phyloP scores from a whole-genome alignment of 2,329 filamentous ascomycete genomes.

The Hypoxylon sp. region DNA sequence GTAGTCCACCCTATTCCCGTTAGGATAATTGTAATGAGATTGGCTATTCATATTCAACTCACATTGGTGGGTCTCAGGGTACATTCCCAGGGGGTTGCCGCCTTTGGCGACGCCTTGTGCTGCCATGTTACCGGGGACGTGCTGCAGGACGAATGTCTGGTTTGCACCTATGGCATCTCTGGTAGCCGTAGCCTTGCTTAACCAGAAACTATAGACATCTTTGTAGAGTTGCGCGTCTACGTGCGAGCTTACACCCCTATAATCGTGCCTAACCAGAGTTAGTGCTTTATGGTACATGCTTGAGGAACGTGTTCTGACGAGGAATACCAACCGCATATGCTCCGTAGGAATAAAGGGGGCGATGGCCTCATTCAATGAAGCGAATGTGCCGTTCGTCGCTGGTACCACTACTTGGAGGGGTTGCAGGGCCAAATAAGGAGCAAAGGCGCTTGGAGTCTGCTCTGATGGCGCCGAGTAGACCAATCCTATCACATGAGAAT shows the following conservation, averaged over 20 bases:
- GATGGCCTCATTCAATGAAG: not conserved
- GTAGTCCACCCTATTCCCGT: conserved; percentile 41
- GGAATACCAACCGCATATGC: not conserved
- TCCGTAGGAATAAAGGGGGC: conserved; percentile 7
- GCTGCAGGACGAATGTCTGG: conserved; percentile 43
- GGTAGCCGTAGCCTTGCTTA: conserved; percentile 28
- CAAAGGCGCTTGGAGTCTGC: conserved; percentile 39
- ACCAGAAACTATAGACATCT: conserved; percentile 47
- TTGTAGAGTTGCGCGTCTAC: conserved; percentile 47
- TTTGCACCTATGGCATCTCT: conserved; percentile 39
- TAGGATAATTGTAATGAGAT: not conserved
- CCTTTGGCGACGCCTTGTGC: conserved; percentile 32
- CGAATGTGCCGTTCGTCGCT: not conserved
- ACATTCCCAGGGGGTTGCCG: conserved; percentile 40
- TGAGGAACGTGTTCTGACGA: not conserved
- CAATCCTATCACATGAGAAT: conserved; percentile 36
- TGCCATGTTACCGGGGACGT: conserved; percentile 26
- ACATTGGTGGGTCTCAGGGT: conserved; percentile 37
- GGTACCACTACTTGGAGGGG: not conserved
- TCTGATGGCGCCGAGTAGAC: conserved; percentile 43
- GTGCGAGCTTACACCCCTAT: conserved; percentile 34
- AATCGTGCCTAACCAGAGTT: conserved; percentile 45
- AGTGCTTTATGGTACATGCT: not conserved
- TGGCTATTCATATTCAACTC: conserved; percentile 12
- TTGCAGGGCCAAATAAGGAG: conserved; percentile 40